These are phyloP conservation scores for Tubosaeta sp. DNA, from an alignment of 768 basidiomycete genomes.

Conservation along the genomic window DNA sequence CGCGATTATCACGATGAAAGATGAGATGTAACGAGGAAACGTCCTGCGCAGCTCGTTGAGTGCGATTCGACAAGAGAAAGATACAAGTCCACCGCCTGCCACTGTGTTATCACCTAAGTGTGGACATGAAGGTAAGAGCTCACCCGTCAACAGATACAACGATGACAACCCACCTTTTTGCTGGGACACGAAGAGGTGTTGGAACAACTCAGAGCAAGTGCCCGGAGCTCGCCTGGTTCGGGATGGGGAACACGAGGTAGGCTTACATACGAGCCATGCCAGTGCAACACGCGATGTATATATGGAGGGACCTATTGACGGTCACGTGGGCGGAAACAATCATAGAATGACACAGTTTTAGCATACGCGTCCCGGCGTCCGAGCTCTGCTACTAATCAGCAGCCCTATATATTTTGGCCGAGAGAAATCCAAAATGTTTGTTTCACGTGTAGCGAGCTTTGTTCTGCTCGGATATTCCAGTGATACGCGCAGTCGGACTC, in stretches of 20 bases:
- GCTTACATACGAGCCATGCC: slow-evolving; percentile 23
- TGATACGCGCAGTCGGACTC: background rate
- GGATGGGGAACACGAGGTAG: slow-evolving; percentile 27
- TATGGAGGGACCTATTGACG: slow-evolving; percentile 10
- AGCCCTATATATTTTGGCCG: too few relatives aligned
- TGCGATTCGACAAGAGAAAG: slow-evolving; percentile 6
- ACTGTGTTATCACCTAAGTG: background rate
- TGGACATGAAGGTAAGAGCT: slow-evolving; percentile 1
- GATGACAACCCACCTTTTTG: slow-evolving; percentile 20
- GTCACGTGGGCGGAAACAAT: slow-evolving; percentile 20
- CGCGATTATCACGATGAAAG: slow-evolving; percentile 20
- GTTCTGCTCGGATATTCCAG: background rate
- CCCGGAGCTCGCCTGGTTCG: slow-evolving; percentile 23
- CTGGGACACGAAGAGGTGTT: slow-evolving; percentile 21
- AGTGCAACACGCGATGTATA: slow-evolving; percentile 12
- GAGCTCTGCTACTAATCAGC: background rate
- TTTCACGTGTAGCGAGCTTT: background rate
- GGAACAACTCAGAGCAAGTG: slow-evolving; percentile 20
- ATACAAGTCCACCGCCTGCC: slow-evolving; percentile 1
- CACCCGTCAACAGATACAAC: background rate
- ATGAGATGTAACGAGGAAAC: slow-evolving; percentile 23
- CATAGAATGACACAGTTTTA: background rate
- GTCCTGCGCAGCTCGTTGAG: slow-evolving; percentile 28
- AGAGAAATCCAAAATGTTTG: background rate
- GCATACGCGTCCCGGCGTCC: too few relatives aligned